These are phyloP conservation scores for Dendrobium chrysotoxum DNA, from an alignment of 106 monocot species.

Conservation along the genomic window DNA sequence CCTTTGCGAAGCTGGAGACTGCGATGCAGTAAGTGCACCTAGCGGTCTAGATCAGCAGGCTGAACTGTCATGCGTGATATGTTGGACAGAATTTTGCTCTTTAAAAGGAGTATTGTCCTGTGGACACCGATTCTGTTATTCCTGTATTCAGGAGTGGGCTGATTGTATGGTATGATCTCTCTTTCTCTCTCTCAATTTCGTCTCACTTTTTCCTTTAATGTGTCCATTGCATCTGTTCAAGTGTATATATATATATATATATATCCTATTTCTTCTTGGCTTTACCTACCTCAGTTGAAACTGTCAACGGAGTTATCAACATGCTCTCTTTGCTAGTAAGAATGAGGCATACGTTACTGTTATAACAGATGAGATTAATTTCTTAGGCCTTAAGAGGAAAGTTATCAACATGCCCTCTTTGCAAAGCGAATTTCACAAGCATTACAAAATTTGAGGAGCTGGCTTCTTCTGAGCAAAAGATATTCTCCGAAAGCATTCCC, in stretches of 20 bases:
- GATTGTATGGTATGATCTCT: constrained; percentile 51
- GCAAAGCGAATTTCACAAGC: constrained; percentile 61
- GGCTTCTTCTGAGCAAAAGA: constrained; percentile 70
- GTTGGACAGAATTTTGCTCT: constrained; percentile 79
- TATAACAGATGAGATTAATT: neutral
- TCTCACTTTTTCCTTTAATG: no score
- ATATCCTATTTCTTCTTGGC: no score
- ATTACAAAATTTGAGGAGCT: constrained; percentile 65
- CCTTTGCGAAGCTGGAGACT: constrained; percentile 9
- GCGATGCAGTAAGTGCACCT: constrained; percentile 5
- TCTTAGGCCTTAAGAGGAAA: constrained; percentile 56
- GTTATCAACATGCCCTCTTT: constrained; percentile 79
- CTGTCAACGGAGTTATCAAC: neutral
- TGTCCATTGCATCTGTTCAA: neutral
- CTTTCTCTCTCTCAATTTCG: neutral
- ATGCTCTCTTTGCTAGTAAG: neutral
- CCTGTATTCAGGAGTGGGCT: constrained; percentile 83
- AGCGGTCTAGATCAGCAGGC: constrained; percentile 15
- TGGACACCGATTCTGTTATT: constrained; percentile 92
- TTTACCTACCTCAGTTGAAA: no score
- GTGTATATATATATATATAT: no score
- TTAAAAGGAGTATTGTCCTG: constrained; percentile 78
- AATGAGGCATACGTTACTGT: neutral
- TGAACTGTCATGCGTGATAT: constrained; percentile 84
- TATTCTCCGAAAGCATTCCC: constrained; percentile 89